These are phyloP conservation scores for Hansenula lynferdii DNA, from an alignment of 1,139 yeast species.

Conservation along the genomic window DNA sequence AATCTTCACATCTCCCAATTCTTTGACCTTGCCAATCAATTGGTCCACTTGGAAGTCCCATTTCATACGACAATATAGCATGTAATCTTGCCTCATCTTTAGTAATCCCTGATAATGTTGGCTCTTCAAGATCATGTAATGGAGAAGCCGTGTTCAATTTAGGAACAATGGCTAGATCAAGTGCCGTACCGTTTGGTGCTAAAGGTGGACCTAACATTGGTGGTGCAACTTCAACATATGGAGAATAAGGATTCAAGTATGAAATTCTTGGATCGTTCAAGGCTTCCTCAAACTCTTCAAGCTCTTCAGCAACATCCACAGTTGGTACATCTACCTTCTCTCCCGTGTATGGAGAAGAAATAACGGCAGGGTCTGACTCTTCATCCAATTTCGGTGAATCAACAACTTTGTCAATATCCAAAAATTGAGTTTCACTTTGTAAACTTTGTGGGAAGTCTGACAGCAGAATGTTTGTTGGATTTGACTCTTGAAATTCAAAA, in stretches of 20 bases:
- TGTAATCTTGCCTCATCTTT: constrained; percentile 16
- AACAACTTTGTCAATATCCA: too few species aligned
- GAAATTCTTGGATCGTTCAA: constrained; percentile 8
- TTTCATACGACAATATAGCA: constrained; percentile 17
- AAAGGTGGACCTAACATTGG: constrained; percentile 16
- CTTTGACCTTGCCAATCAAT: not conserved
- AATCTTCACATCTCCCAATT: constrained; percentile 1
- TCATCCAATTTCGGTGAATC: too few species aligned
- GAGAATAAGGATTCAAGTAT: constrained; percentile 12
- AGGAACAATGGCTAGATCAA: constrained; percentile 16
- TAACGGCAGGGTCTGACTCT: too few species aligned
- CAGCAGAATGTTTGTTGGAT: too few species aligned
- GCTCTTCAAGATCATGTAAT: constrained; percentile 6
- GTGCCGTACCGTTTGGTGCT: constrained; percentile 14
- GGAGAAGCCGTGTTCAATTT: constrained; percentile 9
- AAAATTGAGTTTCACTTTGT: too few species aligned
- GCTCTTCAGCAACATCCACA: not conserved
- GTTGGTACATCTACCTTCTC: not conserved
- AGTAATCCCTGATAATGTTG: not conserved
- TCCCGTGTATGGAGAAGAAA: too few species aligned
- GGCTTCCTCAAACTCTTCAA: not conserved
- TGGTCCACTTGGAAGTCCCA: constrained; percentile 4
- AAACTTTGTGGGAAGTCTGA: too few species aligned
- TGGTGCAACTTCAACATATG: constrained; percentile 15
- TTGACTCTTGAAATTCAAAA: too few species aligned